Conservation (phyloP, 2,329 filamentous ascomycete species). For the Monilinia polystroma region DNA sequence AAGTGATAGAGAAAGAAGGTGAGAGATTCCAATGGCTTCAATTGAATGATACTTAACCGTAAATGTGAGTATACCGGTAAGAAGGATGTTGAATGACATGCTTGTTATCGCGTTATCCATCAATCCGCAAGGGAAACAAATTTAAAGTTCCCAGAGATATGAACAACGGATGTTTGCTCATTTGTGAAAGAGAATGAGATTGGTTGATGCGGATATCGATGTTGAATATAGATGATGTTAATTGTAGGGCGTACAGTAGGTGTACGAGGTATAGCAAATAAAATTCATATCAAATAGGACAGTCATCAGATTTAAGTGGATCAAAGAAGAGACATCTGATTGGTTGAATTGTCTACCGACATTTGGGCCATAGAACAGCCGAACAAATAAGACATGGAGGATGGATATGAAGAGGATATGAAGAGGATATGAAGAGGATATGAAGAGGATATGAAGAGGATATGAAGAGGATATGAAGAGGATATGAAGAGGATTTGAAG, state of each 20-base stretch:
- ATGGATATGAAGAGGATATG: too few species aligned
- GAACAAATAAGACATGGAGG: too few species aligned
- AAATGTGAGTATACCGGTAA: neutral
- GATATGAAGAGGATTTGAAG: too few species aligned
- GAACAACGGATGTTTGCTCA: too few species aligned
- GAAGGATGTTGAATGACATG: neutral
- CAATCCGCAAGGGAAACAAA: neutral
- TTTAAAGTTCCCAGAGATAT: neutral
- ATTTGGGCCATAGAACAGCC: too few species aligned
- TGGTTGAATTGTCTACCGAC: neutral
- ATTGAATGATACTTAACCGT: slow-evolving; percentile 1
- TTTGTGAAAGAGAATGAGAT: neutral
- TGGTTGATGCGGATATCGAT: neutral
- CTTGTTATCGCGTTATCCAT: neutral
- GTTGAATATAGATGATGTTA: neutral
- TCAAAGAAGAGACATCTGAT: neutral
- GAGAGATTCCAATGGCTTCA: neutral
- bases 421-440: too few species aligned
- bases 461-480: too few species aligned
- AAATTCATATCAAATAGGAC: too few species aligned
- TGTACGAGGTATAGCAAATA: too few species aligned
- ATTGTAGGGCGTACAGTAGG: neutral
- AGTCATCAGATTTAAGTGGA: neutral
- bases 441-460: too few species aligned
- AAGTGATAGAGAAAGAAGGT: neutral